These are phyloP conservation scores for Stemphylium vesicarium DNA, from an alignment of 2,329 filamentous ascomycete genomes.

Conservation along the genomic window DNA sequence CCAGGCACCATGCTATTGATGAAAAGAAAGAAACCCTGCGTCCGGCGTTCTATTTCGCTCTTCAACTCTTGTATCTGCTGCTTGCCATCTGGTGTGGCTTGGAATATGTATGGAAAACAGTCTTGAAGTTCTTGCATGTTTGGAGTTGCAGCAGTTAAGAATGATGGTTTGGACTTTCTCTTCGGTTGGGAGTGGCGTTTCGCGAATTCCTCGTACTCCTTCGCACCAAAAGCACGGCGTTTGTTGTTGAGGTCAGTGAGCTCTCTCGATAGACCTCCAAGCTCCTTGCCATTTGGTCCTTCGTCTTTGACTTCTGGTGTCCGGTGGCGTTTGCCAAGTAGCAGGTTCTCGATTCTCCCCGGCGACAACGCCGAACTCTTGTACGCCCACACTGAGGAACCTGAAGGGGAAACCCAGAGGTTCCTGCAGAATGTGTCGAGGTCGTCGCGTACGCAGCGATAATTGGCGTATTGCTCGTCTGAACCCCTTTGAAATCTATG, in stretches of 20 bases:
- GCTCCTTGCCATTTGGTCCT: not conserved
- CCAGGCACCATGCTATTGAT: not conserved
- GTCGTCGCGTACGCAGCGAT: too few species aligned
- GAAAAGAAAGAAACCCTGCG: not conserved
- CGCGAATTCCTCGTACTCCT: not conserved
- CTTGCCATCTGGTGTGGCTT: not conserved
- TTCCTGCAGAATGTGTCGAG: too few species aligned
- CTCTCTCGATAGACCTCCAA: not conserved
- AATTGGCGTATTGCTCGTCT: too few species aligned
- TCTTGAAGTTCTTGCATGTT: not conserved
- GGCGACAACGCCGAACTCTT: too few species aligned
- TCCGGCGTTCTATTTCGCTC: not conserved
- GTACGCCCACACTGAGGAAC: too few species aligned
- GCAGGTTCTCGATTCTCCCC: too few species aligned
- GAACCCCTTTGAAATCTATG: too few species aligned
- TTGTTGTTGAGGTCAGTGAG: not conserved
- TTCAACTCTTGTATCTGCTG: not conserved
- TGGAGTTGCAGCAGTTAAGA: not conserved
- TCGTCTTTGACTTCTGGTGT: not conserved
- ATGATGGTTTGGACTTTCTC: not conserved
- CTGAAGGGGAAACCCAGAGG: too few species aligned
- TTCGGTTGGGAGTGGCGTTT: not conserved
- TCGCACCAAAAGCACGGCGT: slow-evolving; percentile 2
- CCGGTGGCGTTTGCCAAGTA: not conserved
- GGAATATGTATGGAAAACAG: not conserved